A percentile compares a stretch with the other conserved stretches of the same genome.
These are phyloP conservation scores for Candida taoyuanica DNA, from an alignment of 805 yeast genomes.

Conservation along the genomic window DNA sequence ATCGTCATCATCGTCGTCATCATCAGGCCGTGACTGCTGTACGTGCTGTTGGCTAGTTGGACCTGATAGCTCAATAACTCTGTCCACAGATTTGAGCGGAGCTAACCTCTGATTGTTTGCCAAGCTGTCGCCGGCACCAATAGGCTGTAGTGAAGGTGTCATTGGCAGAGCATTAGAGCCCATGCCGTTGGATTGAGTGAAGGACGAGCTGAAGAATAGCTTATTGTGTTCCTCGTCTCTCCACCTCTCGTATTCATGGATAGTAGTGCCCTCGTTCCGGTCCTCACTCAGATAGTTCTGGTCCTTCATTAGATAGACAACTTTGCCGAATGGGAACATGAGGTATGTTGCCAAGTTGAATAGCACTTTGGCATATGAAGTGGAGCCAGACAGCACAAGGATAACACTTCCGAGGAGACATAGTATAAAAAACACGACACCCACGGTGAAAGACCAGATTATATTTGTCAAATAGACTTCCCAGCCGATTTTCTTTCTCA, in stretches of 20 bases:
- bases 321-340: slow-evolving; percentile 84
- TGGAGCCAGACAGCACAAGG: slow-evolving; percentile 39
- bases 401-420: slow-evolving; percentile 46
- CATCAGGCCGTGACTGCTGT: background rate
- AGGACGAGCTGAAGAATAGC: slow-evolving; percentile 53
- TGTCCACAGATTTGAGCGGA: slow-evolving; percentile 7
- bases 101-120: slow-evolving; percentile 9
- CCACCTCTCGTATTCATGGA: slow-evolving; percentile 87
- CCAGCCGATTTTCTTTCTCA: slow-evolving; percentile 42
- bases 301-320: slow-evolving; percentile 73
- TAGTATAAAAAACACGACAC: slow-evolving; percentile 51
- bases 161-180: slow-evolving; percentile 3
- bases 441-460: slow-evolving; percentile 72
- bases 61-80: slow-evolving; percentile 4
- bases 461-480: slow-evolving; percentile 64
- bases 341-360: slow-evolving; percentile 66
- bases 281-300: slow-evolving; percentile 83
- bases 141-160: slow-evolving; percentile 12
- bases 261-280: slow-evolving; percentile 78
- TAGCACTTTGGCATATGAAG: slow-evolving; percentile 58
- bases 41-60: background rate
- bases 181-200: slow-evolving; percentile 2
- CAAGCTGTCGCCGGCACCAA: slow-evolving; percentile 3
- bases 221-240: slow-evolving; percentile 71
- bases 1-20: slow-evolving; percentile 18